Evolutionary conservation across 345 rosid genomes (phyloP).

Genomic region (Arabidopsis arenosa): DNA sequence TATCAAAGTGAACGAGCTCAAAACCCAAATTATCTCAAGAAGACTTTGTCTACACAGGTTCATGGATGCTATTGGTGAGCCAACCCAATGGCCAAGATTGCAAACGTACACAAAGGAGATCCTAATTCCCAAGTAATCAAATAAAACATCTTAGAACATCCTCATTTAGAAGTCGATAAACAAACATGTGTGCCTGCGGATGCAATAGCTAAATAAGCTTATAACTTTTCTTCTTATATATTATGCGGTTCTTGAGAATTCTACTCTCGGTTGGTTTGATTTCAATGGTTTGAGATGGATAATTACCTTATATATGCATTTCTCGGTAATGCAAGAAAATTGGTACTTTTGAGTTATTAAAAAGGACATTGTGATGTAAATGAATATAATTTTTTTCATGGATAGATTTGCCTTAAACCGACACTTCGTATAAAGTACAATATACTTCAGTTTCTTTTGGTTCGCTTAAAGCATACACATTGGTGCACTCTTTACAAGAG

Average conservation of each 20-base stretch:
- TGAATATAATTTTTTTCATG: background rate
- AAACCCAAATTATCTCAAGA: background rate
- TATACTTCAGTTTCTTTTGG: background rate
- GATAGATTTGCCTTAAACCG: background rate
- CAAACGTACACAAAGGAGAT: slow-evolving; percentile 4
- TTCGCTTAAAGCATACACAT: background rate
- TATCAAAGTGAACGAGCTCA: background rate
- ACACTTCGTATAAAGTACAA: background rate
- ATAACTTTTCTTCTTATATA: background rate
- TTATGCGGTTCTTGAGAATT: background rate
- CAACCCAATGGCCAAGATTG: background rate
- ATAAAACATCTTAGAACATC: background rate
- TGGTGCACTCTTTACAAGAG: too few relatives aligned
- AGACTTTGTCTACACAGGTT: background rate
- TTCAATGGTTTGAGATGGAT: background rate
- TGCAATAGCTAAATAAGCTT: background rate
- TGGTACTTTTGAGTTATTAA: background rate
- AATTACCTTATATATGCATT: background rate
- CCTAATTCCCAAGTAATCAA: background rate
- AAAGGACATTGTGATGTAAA: background rate
- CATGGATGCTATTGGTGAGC: background rate
- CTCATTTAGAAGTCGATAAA: background rate
- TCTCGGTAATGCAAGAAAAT: background rate
- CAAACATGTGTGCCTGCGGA: background rate
- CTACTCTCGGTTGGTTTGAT: background rate